Conservation (phyloP, 78 protist species). For the Cavenderia fasciculata region DNA sequence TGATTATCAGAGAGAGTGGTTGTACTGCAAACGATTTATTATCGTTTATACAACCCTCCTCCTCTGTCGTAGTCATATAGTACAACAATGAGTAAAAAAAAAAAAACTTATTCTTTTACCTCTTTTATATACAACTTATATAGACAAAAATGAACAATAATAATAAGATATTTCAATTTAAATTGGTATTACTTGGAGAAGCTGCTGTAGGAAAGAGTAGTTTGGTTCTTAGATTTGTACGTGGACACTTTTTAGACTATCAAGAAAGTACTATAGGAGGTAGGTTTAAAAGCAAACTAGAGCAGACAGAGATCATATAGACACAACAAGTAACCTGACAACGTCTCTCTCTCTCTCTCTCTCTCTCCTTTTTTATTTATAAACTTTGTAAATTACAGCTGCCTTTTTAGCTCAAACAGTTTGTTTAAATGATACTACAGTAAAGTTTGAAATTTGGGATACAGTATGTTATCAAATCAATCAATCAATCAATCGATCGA, state of each 20-base stretch:
- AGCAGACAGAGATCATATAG: too few species aligned
- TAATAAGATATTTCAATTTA: slow-evolving; percentile 85
- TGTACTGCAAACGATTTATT: too few species aligned
- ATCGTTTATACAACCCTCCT: too few species aligned
- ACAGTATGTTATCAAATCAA: slow-evolving; percentile 28
- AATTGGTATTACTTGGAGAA: slow-evolving; percentile 90
- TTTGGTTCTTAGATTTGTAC: slow-evolving; percentile 95
- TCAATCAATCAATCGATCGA: too few species aligned
- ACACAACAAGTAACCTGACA: too few species aligned
- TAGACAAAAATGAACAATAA: slow-evolving; percentile 77
- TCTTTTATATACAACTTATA: too few species aligned
- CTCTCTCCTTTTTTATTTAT: too few species aligned
- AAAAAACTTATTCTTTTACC: too few species aligned
- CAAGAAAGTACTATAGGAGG: slow-evolving; percentile 99
- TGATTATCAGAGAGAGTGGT: too few species aligned
- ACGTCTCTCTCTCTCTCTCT: too few species aligned
- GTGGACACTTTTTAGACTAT: slow-evolving; percentile 96
- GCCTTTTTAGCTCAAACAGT: slow-evolving; percentile 98
- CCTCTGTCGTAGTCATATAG: too few species aligned
- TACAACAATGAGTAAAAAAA: too few species aligned
- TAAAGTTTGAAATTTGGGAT: slow-evolving; percentile 98
- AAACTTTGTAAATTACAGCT: slow-evolving; percentile 88
- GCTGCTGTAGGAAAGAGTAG: slow-evolving; percentile 90
- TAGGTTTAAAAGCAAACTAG: background rate
- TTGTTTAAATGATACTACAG: slow-evolving; percentile 91